Evolutionary conservation across 768 basidiomycete species (phyloP).

Genomic region (Butyriboletus loyo): DNA sequence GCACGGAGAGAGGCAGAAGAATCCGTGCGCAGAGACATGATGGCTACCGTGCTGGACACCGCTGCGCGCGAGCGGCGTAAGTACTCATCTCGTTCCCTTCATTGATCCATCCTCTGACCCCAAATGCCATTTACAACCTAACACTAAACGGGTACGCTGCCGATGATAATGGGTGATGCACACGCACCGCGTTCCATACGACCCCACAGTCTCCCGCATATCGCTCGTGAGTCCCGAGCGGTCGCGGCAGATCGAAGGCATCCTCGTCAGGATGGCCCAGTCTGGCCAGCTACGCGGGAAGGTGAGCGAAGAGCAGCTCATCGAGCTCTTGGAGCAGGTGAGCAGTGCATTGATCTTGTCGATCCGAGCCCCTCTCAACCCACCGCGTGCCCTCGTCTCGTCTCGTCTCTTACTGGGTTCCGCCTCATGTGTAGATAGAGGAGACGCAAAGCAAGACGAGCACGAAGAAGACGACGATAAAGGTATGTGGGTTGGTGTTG

Average conservation of each 20-base stretch:
- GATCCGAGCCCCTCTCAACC: neutral
- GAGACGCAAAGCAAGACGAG: conserved; percentile 47
- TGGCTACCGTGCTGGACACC: conserved; percentile 73
- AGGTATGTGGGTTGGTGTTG: conserved; percentile 35
- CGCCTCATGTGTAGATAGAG: conserved; percentile 49
- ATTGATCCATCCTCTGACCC: neutral
- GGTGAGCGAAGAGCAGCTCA: conserved; percentile 78
- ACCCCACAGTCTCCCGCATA: conserved; percentile 74
- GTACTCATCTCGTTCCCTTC: conserved; percentile 8
- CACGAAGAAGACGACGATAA: conserved; percentile 57
- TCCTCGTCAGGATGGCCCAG: conserved; percentile 81
- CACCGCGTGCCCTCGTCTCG: neutral
- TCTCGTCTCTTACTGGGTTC: neutral
- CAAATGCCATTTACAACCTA: neutral
- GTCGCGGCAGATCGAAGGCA: conserved; percentile 74
- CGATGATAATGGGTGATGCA: neutral
- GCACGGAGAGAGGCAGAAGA: conserved; percentile 64
- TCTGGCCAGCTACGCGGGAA: conserved; percentile 74
- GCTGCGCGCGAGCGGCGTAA: conserved; percentile 80
- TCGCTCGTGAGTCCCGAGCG: conserved; percentile 81
- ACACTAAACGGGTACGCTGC: neutral
- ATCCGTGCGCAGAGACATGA: conserved; percentile 70
- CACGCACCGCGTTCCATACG: neutral
- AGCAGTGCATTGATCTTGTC: neutral
- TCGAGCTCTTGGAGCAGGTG: conserved; percentile 85